These are phyloP conservation scores for Claviceps spartinae DNA, from an alignment of 2,329 filamentous ascomycete species.

Conservation along the genomic window DNA sequence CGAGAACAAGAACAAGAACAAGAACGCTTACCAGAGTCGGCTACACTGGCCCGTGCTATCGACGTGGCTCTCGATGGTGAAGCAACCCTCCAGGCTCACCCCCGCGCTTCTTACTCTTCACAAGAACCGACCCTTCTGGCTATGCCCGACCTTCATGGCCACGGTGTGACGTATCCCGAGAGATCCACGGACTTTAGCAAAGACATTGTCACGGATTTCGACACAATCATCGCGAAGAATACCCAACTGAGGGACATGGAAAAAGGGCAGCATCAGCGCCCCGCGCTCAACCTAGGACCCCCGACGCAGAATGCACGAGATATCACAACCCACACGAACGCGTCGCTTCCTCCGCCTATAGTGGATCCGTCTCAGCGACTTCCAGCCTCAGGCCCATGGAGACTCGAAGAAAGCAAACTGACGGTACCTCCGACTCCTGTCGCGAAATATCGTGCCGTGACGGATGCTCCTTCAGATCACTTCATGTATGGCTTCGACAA, in stretches of 20 bases:
- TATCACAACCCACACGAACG: background rate
- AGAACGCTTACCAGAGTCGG: background rate
- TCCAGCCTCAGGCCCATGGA: slow-evolving; percentile 35
- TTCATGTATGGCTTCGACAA: slow-evolving; percentile 33
- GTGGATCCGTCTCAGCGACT: slow-evolving; percentile 27
- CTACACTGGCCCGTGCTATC: too few species aligned
- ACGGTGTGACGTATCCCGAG: background rate
- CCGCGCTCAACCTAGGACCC: background rate
- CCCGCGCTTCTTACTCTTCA: background rate
- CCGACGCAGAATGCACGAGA: background rate
- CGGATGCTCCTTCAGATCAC: slow-evolving; percentile 17
- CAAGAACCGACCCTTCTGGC: background rate
- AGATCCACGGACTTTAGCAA: background rate
- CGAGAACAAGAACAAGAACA: too few species aligned
- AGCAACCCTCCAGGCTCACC: background rate
- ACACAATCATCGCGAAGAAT: background rate
- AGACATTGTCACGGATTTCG: background rate
- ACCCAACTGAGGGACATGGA: background rate
- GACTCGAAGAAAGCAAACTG: slow-evolving; percentile 40
- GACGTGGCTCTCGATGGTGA: background rate
- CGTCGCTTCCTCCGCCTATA: background rate
- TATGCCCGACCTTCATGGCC: background rate
- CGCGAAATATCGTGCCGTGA: slow-evolving; percentile 20
- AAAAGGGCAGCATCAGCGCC: background rate
- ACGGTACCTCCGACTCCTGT: slow-evolving; percentile 31